Base-by-base conservation (phyloP, 1,284 basidiomycete genomes). In the Fomitopsis palustris region DNA sequence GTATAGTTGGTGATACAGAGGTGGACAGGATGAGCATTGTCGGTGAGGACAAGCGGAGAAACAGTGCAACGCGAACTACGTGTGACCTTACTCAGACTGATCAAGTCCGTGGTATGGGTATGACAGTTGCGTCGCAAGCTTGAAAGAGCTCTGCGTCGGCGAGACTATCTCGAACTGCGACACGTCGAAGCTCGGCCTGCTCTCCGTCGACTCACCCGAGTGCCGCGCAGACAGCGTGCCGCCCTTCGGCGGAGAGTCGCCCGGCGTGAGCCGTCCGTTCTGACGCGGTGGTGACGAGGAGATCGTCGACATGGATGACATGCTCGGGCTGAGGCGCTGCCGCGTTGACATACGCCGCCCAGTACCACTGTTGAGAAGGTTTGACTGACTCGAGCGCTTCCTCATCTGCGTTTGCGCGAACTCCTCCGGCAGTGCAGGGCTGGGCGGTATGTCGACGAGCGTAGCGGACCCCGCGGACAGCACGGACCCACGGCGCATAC, bases 21-120 rank as follows among this genome's bases (percentile, higher is more conserved):
- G 43, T n/a, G 7, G 25, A 8, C 14, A 27, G 2, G 10, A 31
- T 31, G 45, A 5, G 25, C 19, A n/a, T 31, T 21, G 27, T 6
- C 7, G 21, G 16, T 6, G 27, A 7, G 21, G 2, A 7, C 49
- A 14, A 31, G 31, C 19, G n/a, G 27, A n/a, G 19, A 17, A 52
- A 52, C 45, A 4, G 43, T 12, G 1, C 25, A 47, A 23, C 65
- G 67, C 62, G 27, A 31, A 35, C 29, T 29, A 29, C 14, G 17
- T 35, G 10, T 9, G n/a, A 19, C 31, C 49, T 52, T 17, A 52
- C 49, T 52, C 31, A 16, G 68, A 67, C 51, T 77, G 74, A 61
- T 78, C 78, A 60, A 76, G 63, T 21, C 67, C 69, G 62, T 75
- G 67, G 64, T 79, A 79, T 3, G 79, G 77, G 60, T 79, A 79